These are phyloP conservation scores for Galeopsis tetrahit DNA, from an alignment of 257 asterid genomes.

Conservation along the genomic window DNA sequence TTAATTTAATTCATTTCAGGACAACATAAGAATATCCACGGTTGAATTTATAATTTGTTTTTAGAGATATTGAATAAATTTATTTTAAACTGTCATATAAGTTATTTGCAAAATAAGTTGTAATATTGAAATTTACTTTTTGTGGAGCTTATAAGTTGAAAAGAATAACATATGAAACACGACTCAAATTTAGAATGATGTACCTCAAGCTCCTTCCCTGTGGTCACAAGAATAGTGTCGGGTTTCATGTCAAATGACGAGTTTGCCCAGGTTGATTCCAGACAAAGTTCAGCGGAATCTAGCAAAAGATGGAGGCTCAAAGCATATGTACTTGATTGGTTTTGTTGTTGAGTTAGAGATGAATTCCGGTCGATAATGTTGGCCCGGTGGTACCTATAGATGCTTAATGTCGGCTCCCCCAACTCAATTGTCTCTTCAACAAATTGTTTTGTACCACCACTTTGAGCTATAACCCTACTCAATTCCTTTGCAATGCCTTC, in stretches of 20 bases:
- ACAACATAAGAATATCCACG: no score
- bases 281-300: constrained; percentile 41
- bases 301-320: constrained; percentile 55
- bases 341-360: constrained; percentile 26
- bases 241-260: constrained; percentile 37
- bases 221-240: constrained; percentile 42
- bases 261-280: constrained; percentile 24
- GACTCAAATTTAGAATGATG: neutral
- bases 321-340: constrained; percentile 44
- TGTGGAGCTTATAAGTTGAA: no score
- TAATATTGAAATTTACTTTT: no score
- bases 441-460: constrained; percentile 23
- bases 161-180: no score
- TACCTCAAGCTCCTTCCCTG: constrained; percentile 61
- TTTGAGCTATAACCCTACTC: constrained; percentile 33
- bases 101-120: no score
- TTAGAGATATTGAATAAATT: no score
- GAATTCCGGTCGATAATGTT: constrained; percentile 39
- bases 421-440: constrained; percentile 26
- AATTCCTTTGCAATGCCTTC: constrained; percentile 49
- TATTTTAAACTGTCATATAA: no score
- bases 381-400: constrained; percentile 52
- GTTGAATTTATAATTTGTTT: no score
- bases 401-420: constrained; percentile 40
- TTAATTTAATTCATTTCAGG: no score